Conservation (phyloP, 169 alveolate species). For the Plasmodium inui region DNA sequence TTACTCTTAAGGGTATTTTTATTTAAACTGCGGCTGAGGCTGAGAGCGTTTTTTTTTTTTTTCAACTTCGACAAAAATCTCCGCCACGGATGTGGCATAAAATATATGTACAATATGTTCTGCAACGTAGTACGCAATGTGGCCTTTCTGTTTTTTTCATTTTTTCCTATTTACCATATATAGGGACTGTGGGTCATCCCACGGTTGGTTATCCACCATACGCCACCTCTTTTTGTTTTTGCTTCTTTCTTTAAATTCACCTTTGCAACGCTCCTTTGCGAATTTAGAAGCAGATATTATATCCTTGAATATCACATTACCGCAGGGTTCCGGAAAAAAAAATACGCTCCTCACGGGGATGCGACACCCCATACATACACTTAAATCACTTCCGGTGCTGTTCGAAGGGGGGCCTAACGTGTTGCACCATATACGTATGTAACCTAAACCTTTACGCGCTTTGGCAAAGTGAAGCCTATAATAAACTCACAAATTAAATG, state of each 20-base stretch:
- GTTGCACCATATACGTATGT: not conserved
- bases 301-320: not conserved
- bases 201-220: not conserved
- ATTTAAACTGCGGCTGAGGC: not conserved
- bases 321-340: not conserved
- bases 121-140: not conserved
- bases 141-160: not conserved
- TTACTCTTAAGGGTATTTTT: not conserved
- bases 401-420: not conserved
- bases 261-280: not conserved
- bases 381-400: conserved; percentile 1
- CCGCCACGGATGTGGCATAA: not conserved
- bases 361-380: conserved; percentile 2
- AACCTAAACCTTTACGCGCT: not conserved
- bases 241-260: not conserved
- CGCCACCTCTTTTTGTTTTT: not conserved
- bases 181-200: not conserved
- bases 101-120: not conserved
- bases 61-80: not conserved
- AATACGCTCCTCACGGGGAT: not conserved
- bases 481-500: not conserved
- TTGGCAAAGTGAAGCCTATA: not conserved
- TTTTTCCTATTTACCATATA: not conserved
- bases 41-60: not conserved
- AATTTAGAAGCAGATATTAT: not conserved